Evolutionary conservation across 305 asterid genomes (phyloP).

Genomic region (Stenogyne calaminthoides): DNA sequence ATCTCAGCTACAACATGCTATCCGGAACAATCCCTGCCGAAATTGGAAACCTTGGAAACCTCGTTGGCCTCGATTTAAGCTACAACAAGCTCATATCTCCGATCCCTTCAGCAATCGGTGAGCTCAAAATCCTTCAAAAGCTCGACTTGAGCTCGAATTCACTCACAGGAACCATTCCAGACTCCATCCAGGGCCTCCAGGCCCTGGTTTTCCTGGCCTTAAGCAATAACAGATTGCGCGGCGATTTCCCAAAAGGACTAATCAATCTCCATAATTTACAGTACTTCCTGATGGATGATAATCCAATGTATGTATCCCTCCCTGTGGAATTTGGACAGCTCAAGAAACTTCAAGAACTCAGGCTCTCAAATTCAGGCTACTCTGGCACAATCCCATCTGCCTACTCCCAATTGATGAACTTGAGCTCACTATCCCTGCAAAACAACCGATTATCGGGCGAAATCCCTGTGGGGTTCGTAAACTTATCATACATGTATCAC

Average conservation of each 20-base stretch:
- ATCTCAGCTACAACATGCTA: slow-evolving; percentile 74
- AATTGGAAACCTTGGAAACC: slow-evolving; percentile 49
- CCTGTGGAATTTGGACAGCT: slow-evolving; percentile 59
- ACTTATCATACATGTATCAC: slow-evolving; percentile 64
- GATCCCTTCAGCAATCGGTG: slow-evolving; percentile 56
- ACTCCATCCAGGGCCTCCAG: slow-evolving; percentile 40
- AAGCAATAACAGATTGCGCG: slow-evolving; percentile 63
- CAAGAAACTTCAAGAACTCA: slow-evolving; percentile 68
- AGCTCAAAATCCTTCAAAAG: slow-evolving; percentile 63
- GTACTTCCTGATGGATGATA: slow-evolving; percentile 78
- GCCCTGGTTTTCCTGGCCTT: slow-evolving; percentile 69
- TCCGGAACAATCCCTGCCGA: slow-evolving; percentile 50
- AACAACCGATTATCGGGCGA: slow-evolving; percentile 62
- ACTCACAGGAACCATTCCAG: slow-evolving; percentile 62
- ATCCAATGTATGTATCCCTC: slow-evolving; percentile 64
- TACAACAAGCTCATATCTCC: slow-evolving; percentile 53
- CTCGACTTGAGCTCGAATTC: slow-evolving; percentile 77
- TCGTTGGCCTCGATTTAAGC: slow-evolving; percentile 76
- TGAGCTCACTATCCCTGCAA: slow-evolving; percentile 71
- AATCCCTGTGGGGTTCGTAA: slow-evolving; percentile 60
- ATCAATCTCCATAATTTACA: slow-evolving; percentile 49
- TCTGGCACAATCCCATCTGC: slow-evolving; percentile 64
- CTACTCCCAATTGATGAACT: slow-evolving; percentile 52
- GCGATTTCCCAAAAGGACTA: slow-evolving; percentile 53
- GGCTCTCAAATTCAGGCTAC: slow-evolving; percentile 77